phyloP scores from a whole-genome alignment of 148 eudicot genomes.

The Nepenthes mirabilis region DNA sequence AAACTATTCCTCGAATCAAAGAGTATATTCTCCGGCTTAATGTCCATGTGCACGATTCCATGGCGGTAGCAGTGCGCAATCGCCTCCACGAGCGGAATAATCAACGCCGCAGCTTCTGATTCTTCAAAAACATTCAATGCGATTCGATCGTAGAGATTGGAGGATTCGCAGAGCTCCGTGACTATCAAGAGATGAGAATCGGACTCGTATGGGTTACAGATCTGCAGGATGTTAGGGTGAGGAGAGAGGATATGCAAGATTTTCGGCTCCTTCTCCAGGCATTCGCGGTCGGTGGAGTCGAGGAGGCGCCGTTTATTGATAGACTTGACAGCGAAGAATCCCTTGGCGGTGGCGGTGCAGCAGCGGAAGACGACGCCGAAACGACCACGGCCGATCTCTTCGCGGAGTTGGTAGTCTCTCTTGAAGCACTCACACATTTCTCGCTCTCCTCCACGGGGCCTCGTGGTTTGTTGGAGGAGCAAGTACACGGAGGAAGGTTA shows the following conservation, averaged over 20 bases:
- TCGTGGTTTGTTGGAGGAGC: too few relatives aligned
- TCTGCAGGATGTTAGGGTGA: slow-evolving; percentile 30
- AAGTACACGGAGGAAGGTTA: too few relatives aligned
- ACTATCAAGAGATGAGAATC: slow-evolving; percentile 23
- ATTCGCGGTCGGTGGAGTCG: slow-evolving; percentile 25
- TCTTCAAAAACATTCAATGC: slow-evolving; percentile 8
- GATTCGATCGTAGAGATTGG: slow-evolving; percentile 25
- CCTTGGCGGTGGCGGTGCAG: slow-evolving; percentile 20
- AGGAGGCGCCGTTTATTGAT: slow-evolving; percentile 32
- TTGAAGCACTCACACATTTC: slow-evolving; percentile 28
- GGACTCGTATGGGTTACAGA: slow-evolving; percentile 24
- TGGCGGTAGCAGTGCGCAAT: slow-evolving; percentile 34
- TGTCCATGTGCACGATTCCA: slow-evolving; percentile 46
- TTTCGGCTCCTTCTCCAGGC: slow-evolving; percentile 28
- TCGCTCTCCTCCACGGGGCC: background rate
- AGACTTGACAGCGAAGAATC: slow-evolving; percentile 38
- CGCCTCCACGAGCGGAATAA: slow-evolving; percentile 20
- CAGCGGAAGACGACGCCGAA: slow-evolving; percentile 61
- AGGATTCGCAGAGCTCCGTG: slow-evolving; percentile 24
- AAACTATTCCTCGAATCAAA: slow-evolving; percentile 32
- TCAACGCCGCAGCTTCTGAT: slow-evolving; percentile 13
- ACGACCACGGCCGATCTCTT: slow-evolving; percentile 62
- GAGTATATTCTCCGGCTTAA: slow-evolving; percentile 53
- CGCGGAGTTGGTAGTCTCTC: slow-evolving; percentile 31
- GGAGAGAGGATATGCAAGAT: slow-evolving; percentile 28